Percentiles rank a stretch among this genome's conserved stretches.
Evolutionary conservation across 129 eudicot species (phyloP).

Genomic region (Tagetes patula): DNA sequence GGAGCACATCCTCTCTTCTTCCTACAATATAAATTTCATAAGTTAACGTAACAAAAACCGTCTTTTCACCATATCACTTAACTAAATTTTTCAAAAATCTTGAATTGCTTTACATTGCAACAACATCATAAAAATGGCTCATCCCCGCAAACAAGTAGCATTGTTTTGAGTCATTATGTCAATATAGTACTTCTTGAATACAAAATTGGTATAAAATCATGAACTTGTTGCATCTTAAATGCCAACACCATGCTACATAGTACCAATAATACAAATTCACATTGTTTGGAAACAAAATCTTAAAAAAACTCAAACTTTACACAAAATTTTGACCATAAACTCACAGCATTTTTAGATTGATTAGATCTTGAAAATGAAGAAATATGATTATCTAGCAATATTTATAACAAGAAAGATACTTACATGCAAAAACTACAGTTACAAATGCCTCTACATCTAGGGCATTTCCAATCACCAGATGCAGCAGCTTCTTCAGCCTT

Average conservation of each 20-base stretch:
- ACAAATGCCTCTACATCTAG: constrained; percentile 65
- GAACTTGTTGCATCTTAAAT: constrained; percentile 19
- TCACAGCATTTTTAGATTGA: neutral
- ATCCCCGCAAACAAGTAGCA: constrained; percentile 3
- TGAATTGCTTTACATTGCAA: neutral
- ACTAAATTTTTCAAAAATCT: neutral
- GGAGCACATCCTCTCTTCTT: constrained; percentile 58
- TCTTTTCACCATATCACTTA: constrained; percentile 5
- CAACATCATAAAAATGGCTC: constrained; percentile 11
- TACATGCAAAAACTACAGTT: constrained; percentile 71
- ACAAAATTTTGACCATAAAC: neutral
- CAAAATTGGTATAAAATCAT: constrained; percentile 26
- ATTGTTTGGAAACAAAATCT: constrained; percentile 1
- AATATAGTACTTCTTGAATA: constrained; percentile 23
- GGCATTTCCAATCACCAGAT: constrained; percentile 60
- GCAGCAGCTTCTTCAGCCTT: constrained; percentile 49
- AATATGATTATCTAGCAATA: neutral
- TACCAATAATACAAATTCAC: constrained; percentile 20
- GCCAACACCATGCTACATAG: constrained; percentile 15
- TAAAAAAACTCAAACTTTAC: neutral
- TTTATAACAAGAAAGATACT: constrained; percentile 9
- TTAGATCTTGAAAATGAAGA: constrained; percentile 24
- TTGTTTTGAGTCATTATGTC: constrained; percentile 10
- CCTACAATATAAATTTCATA: constrained; percentile 39
- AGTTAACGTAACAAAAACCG: neutral